phyloP scores from a whole-genome alignment of 176 grass and related monocot genomes.

The Panicum miliaceum region DNA sequence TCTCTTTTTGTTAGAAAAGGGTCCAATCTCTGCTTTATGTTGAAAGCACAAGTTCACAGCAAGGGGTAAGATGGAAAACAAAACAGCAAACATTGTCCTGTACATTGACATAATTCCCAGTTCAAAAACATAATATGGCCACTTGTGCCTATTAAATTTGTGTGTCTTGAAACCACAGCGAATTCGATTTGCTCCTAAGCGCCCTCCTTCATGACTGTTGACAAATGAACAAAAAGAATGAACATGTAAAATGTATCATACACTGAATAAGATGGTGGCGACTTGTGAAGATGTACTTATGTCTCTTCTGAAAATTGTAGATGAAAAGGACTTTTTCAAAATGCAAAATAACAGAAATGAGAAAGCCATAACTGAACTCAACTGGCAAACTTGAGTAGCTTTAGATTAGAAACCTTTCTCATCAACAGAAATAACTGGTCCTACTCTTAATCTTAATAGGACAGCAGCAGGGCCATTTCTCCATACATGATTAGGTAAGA shows the following conservation, averaged over 20 bases:
- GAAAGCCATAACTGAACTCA: background rate
- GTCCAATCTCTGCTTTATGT: background rate
- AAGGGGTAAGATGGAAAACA: background rate
- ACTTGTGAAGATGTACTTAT: background rate
- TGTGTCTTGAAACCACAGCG: background rate
- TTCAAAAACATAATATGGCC: background rate
- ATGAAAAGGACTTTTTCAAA: background rate
- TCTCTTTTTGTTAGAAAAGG: background rate
- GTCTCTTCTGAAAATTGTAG: background rate
- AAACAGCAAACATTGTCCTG: background rate
- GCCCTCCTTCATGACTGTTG: background rate
- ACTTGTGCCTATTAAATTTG: background rate
- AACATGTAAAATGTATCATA: background rate
- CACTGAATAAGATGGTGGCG: background rate
- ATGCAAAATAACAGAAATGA: background rate
- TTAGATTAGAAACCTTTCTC: background rate
- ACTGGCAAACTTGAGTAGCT: slow-evolving; percentile 13
- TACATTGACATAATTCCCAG: background rate
- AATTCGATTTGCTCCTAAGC: background rate
- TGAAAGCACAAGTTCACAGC: background rate
- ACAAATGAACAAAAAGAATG: background rate
- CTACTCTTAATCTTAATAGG: slow-evolving; percentile 18
- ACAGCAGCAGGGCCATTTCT: background rate
- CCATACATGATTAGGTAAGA: slow-evolving; percentile 27
- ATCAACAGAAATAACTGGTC: background rate